Percentiles rank a stretch among this genome's conserved stretches.
Conservation (phyloP, 257 asterid species). For the Dorcoceras hygrometricum region DNA sequence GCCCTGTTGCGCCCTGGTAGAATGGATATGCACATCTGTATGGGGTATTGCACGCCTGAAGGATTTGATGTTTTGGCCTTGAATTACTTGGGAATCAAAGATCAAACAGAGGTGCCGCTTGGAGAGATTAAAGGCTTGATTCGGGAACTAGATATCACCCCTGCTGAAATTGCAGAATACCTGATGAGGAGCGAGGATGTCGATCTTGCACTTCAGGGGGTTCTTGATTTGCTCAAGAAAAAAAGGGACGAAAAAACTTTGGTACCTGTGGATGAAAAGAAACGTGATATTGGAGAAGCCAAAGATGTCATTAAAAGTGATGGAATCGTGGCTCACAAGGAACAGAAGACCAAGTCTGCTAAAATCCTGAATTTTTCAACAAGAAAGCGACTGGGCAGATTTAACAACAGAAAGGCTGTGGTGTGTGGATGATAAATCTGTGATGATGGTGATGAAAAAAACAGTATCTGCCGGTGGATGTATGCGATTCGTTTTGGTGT, state of each 20-base stretch:
- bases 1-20: slow-evolving; percentile 75
- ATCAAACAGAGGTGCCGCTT: slow-evolving; percentile 29
- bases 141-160: slow-evolving; percentile 41
- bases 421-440: slow-evolving; percentile 2
- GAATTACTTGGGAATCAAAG: slow-evolving; percentile 49
- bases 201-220: slow-evolving; percentile 55
- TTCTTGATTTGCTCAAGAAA: slow-evolving; percentile 45
- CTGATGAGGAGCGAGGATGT: slow-evolving; percentile 67
- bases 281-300: neutral
- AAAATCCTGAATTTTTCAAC: slow-evolving; percentile 5
- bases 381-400: slow-evolving; percentile 4
- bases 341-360: slow-evolving; percentile 24
- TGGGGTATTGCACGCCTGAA: slow-evolving; percentile 61
- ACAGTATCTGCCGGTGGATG: too few relatives aligned
- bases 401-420: too few relatives aligned
- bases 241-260: slow-evolving; percentile 28
- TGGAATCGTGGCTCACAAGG: slow-evolving; percentile 15
- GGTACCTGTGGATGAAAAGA: neutral
- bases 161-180: slow-evolving; percentile 81
- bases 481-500: too few relatives aligned
- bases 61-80: slow-evolving; percentile 58
- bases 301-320: neutral
- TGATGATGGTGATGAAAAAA: neutral
- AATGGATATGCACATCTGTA: slow-evolving; percentile 81
- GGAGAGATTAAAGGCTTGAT: slow-evolving; percentile 44